Evolutionary conservation across 1,139 yeast genomes (phyloP).

Genomic region (Chernovozyma sophiae-reginae): DNA sequence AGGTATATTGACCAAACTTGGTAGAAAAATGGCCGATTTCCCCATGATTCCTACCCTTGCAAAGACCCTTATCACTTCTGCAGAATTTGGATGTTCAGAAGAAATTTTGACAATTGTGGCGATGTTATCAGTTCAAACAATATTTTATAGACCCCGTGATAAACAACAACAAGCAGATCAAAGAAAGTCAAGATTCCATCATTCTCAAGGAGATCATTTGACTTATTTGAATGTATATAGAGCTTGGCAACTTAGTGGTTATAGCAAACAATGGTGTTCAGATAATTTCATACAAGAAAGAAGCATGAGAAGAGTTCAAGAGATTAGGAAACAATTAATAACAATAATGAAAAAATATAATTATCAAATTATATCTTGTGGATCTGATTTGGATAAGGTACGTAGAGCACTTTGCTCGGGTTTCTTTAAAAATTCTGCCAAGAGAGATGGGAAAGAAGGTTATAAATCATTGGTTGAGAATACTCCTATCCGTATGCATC

Average conservation of each 20-base stretch:
- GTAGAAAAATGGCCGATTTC: slow-evolving; percentile 82
- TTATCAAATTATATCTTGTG: slow-evolving; percentile 55
- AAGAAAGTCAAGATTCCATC: slow-evolving; percentile 69
- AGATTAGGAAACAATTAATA: slow-evolving; percentile 68
- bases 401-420: slow-evolving; percentile 81
- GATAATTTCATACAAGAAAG: slow-evolving; percentile 81
- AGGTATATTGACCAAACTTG: slow-evolving; percentile 71
- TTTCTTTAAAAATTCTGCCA: slow-evolving; percentile 80
- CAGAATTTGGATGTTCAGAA: slow-evolving; percentile 71
- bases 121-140: slow-evolving; percentile 84
- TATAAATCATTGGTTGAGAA: slow-evolving; percentile 75
- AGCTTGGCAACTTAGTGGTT: slow-evolving; percentile 66
- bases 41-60: slow-evolving; percentile 96
- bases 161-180: slow-evolving; percentile 73
- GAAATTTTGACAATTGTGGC: slow-evolving; percentile 84
- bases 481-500: slow-evolving; percentile 82
- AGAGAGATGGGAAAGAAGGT: slow-evolving; percentile 67
- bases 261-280: slow-evolving; percentile 71
- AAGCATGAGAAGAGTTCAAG: slow-evolving; percentile 70
- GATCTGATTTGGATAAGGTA: slow-evolving; percentile 57
- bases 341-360: slow-evolving; percentile 57
- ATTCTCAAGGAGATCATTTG: slow-evolving; percentile 81
- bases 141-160: slow-evolving; percentile 82
- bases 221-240: slow-evolving; percentile 78
- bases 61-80: slow-evolving; percentile 72